Percentiles rank a stretch among this genome's conserved stretches.
These are phyloP conservation scores for Myrmaecium sp. DNA, from an alignment of 2,329 filamentous ascomycete species.

Conservation along the genomic window DNA sequence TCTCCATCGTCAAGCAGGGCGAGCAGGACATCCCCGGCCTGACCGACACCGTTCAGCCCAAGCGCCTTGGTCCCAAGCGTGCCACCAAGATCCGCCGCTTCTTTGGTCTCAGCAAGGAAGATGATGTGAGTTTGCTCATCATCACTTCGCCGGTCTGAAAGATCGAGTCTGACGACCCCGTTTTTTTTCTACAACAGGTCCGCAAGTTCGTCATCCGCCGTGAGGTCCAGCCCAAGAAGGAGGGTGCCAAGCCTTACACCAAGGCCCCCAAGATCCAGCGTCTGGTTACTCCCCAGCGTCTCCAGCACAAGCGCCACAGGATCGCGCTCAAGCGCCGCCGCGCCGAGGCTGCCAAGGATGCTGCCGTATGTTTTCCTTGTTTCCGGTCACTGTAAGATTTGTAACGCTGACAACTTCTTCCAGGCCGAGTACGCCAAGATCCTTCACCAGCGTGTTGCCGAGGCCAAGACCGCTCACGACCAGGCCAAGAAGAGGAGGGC, in stretches of 20 bases:
- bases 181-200: conserved; percentile 41
- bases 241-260: conserved; percentile 97
- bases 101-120: conserved; percentile 99
- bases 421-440: conserved; percentile 95
- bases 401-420: conserved; percentile 12
- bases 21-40: conserved; percentile 86
- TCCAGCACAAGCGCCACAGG: conserved; percentile 99
- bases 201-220: conserved; percentile 99
- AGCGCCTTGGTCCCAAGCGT: conserved; percentile 98
- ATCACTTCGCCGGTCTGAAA: conserved; percentile 48
- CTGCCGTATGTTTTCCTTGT: conserved; percentile 57
- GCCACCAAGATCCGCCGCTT: conserved; percentile 99
- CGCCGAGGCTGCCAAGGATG: conserved; percentile 93
- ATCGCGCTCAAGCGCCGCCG: conserved; percentile 97
- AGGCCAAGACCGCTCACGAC: conserved; percentile 86
- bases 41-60: conserved; percentile 95
- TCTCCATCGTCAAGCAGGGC: conserved; percentile 96
- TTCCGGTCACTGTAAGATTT: conserved; percentile 1
- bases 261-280: conserved; percentile 99
- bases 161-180: conserved; percentile 32
- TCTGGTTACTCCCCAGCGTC: conserved; percentile 96
- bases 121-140: conserved; percentile 76
- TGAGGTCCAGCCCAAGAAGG: conserved; percentile 90
- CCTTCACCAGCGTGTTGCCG: conserved; percentile 89
- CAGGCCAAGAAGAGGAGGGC: conserved; percentile 94